These are phyloP conservation scores for Umbellularia californica DNA, from an alignment of 164 flowering plant genomes.

Conservation along the genomic window DNA sequence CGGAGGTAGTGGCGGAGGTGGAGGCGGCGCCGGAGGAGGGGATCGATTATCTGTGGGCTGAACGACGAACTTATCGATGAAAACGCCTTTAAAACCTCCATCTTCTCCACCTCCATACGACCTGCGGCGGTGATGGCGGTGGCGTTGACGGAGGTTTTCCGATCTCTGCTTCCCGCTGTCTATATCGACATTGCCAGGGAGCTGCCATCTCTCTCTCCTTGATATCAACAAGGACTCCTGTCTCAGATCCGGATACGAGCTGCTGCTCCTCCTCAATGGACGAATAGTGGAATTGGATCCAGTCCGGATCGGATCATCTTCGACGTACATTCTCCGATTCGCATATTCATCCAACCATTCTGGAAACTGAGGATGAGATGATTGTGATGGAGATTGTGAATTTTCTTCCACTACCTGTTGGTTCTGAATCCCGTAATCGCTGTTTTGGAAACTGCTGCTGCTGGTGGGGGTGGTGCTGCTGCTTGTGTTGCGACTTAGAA, in stretches of 20 bases:
- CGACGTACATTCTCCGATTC: constrained; percentile 12
- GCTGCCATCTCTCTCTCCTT: constrained; percentile 27
- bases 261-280: constrained; percentile 49
- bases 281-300: neutral
- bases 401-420: no score
- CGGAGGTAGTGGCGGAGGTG: constrained; percentile 5
- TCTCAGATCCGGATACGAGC: constrained; percentile 77
- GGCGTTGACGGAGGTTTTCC: constrained; percentile 14
- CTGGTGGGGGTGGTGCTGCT: constrained; percentile 1
- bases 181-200: constrained; percentile 56
- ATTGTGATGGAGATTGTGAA: neutral
- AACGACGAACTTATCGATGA: constrained; percentile 33
- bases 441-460: neutral
- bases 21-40: constrained; percentile 14
- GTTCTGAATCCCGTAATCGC: no score
- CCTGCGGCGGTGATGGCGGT: constrained; percentile 1
- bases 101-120: constrained; percentile 4
- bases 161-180: constrained; percentile 6
- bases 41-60: neutral
- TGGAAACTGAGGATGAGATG: constrained; percentile 8
- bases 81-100: constrained; percentile 32
- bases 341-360: constrained; percentile 33
- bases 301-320: neutral
- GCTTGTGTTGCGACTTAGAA: constrained; percentile 32
- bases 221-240: constrained; percentile 26